Conservation (phyloP, 2,329 filamentous ascomycete species). For the Pseudomassariella vexata region DNA sequence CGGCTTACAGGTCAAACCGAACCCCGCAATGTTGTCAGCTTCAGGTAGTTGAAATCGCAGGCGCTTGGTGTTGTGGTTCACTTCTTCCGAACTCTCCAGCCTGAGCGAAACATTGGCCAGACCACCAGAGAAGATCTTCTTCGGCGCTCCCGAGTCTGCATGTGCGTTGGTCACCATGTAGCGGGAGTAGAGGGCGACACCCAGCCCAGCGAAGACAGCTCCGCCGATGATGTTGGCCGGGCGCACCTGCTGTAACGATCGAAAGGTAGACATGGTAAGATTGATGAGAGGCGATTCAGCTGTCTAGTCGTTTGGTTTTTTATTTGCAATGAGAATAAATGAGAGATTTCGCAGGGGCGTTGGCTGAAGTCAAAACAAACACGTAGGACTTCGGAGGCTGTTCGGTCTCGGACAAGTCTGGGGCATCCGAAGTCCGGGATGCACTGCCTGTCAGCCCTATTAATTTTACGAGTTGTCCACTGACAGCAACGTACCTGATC, state of each 20-base stretch:
- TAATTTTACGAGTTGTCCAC: too few relatives aligned
- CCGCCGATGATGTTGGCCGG: constrained; percentile 4
- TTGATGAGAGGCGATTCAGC: too few relatives aligned
- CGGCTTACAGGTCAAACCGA: constrained; percentile 41
- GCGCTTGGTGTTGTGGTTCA: constrained; percentile 55
- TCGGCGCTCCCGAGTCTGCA: constrained; percentile 19
- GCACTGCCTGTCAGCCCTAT: too few relatives aligned
- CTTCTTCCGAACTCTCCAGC: constrained; percentile 43
- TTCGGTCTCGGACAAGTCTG: too few relatives aligned
- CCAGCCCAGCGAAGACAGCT: constrained; percentile 14
- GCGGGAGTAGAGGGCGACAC: constrained; percentile 17
- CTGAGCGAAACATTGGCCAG: constrained; percentile 39
- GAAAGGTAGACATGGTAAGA: too few relatives aligned
- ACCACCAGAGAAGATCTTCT: constrained; percentile 26
- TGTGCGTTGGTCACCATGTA: constrained; percentile 15
- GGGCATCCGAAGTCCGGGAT: too few relatives aligned
- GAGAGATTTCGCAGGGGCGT: too few relatives aligned
- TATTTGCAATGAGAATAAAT: too few relatives aligned
- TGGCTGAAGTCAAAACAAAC: too few relatives aligned
- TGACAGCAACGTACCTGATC: too few relatives aligned
- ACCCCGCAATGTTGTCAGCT: constrained; percentile 37
- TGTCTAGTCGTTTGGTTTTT: too few relatives aligned
- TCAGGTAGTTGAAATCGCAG: constrained; percentile 51
- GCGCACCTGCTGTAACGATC: constrained; percentile 2
- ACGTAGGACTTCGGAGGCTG: too few relatives aligned